These are phyloP conservation scores for Medakamo hakoo DNA, from an alignment of 139 green algal genomes.

Conservation along the genomic window DNA sequence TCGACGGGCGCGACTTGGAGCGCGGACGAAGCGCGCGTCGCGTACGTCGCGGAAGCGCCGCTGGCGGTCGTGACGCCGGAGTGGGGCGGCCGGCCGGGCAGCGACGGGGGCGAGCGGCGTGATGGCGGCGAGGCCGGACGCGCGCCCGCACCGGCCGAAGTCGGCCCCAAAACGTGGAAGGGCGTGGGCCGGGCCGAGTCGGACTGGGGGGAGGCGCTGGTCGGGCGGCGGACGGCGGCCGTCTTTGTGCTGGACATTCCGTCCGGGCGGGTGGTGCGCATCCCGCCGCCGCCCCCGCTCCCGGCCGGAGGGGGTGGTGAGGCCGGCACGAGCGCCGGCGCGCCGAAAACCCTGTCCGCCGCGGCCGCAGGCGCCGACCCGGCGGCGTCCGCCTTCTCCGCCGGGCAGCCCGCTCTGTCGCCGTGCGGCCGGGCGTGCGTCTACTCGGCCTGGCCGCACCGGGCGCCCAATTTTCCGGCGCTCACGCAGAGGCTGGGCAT, in stretches of 20 bases:
- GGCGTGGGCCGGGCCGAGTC: constrained; percentile 39
- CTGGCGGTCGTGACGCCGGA: constrained; percentile 19
- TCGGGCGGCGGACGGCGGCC: constrained; percentile 35
- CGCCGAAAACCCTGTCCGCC: too few species aligned
- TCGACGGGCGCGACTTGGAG: constrained; percentile 42
- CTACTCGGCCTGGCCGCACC: constrained; percentile 58
- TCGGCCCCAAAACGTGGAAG: constrained; percentile 38
- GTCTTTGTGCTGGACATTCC: constrained; percentile 48
- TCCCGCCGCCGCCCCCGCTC: constrained; percentile 18
- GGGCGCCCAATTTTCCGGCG: constrained; percentile 36
- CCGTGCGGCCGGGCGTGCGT: constrained; percentile 27
- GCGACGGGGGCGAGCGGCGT: constrained; percentile 2
- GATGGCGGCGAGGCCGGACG: constrained; percentile 3
- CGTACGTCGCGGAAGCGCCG: constrained; percentile 62
- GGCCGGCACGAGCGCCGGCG: constrained; percentile 29
- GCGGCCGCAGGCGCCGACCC: background rate
- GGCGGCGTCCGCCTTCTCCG: background rate
- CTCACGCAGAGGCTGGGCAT: constrained; percentile 51
- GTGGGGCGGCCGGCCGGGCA: constrained; percentile 15
- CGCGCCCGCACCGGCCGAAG: background rate
- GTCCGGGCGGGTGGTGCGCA: constrained; percentile 9
- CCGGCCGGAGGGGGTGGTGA: constrained; percentile 52
- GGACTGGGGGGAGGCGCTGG: constrained; percentile 83
- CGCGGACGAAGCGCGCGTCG: constrained; percentile 42
- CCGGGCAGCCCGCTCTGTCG: background rate